Percentiles rank a stretch among this genome's conserved stretches.
These are phyloP conservation scores for Apocynum venetum DNA, from an alignment of 257 asterid genomes.

Conservation along the genomic window DNA sequence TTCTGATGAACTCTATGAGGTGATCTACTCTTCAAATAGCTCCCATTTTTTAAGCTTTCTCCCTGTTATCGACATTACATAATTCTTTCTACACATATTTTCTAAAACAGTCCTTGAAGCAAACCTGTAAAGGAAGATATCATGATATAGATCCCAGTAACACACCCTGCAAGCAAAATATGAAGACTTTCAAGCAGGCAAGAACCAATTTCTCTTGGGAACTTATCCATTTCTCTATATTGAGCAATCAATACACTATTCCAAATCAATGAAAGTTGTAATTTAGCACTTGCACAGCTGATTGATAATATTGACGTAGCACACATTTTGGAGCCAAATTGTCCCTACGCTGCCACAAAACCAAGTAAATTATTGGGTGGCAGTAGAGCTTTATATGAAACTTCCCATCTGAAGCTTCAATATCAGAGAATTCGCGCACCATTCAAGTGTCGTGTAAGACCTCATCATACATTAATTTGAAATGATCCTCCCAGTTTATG, in stretches of 20 bases:
- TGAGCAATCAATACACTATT: not conserved
- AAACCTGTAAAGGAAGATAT: conserved; percentile 25
- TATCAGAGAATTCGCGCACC: conserved; percentile 5
- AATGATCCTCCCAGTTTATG: not conserved
- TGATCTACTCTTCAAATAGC: not conserved
- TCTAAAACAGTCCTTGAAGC: conserved; percentile 18
- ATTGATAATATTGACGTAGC: not conserved
- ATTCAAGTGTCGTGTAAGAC: conserved; percentile 21
- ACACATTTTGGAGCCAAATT: conserved; percentile 21
- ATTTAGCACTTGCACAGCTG: conserved; percentile 15
- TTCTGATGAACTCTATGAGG: conserved; percentile 34
- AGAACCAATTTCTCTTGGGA: not conserved
- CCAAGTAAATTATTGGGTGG: not conserved
- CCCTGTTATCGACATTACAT: not conserved
- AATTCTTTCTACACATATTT: not conserved
- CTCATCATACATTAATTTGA: not conserved
- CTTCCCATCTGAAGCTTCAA: not conserved
- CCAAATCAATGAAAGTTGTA: not conserved
- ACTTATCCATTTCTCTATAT: not conserved
- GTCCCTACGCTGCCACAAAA: conserved; percentile 13
- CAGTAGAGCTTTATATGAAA: conserved; percentile 12
- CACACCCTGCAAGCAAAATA: conserved; percentile 16
- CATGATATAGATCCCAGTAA: conserved; percentile 16
- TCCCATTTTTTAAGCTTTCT: not conserved
- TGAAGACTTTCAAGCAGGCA: conserved; percentile 23